phyloP scores from a whole-genome alignment of 345 rosid genomes.

The Lumnitzera racemosa region DNA sequence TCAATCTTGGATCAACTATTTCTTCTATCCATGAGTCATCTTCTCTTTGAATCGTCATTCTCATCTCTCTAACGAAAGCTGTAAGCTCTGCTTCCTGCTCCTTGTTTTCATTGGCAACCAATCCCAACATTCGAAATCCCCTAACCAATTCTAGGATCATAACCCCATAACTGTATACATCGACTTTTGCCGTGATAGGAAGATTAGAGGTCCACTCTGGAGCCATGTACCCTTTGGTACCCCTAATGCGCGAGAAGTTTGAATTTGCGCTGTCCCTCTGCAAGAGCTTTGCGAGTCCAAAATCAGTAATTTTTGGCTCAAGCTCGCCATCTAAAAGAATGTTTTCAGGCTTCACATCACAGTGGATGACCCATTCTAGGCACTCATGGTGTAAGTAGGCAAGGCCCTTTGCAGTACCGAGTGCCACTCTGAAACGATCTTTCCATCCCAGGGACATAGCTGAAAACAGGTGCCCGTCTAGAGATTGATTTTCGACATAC shows the following conservation, averaged over 20 bases:
- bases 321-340: slow-evolving; percentile 38
- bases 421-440: slow-evolving; percentile 40
- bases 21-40: slow-evolving; percentile 25
- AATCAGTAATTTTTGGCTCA: slow-evolving; percentile 47
- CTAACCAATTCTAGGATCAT: slow-evolving; percentile 36
- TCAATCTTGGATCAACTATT: slow-evolving; percentile 25
- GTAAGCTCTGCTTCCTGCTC: slow-evolving; percentile 26
- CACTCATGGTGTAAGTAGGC: slow-evolving; percentile 62
- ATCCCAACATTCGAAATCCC: slow-evolving; percentile 26
- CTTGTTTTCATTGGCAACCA: slow-evolving; percentile 11
- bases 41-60: slow-evolving; percentile 12
- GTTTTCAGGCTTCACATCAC: slow-evolving; percentile 61
- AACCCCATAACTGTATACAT: slow-evolving; percentile 35
- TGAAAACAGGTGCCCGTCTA: slow-evolving; percentile 40
- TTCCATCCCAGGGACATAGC: slow-evolving; percentile 31
- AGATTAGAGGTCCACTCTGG: slow-evolving; percentile 33
- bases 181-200: slow-evolving; percentile 33
- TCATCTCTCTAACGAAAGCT: slow-evolving; percentile 17
- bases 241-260: slow-evolving; percentile 22
- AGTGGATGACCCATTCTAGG: slow-evolving; percentile 49
- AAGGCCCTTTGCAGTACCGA: slow-evolving; percentile 50
- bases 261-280: slow-evolving; percentile 11
- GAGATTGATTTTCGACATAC: slow-evolving; percentile 32
- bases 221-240: slow-evolving; percentile 36
- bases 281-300: slow-evolving; percentile 43